These are phyloP conservation scores for Penicillium freii DNA, from an alignment of 2,329 filamentous ascomycete species.

Conservation along the genomic window DNA sequence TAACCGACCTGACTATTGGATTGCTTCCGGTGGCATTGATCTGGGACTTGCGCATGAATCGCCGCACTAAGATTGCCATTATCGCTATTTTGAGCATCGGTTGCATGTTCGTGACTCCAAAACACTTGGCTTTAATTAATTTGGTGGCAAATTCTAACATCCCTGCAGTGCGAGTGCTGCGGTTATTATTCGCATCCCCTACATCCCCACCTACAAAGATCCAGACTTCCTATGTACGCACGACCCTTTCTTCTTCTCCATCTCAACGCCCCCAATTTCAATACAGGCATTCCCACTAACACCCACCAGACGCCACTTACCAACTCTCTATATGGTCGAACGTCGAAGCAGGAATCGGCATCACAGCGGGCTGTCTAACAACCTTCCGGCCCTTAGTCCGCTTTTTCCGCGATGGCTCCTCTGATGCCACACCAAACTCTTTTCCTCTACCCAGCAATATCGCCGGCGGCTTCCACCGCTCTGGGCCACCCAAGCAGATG, in stretches of 20 bases:
- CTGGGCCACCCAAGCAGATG: constrained; percentile 6
- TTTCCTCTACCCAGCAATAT: constrained; percentile 20
- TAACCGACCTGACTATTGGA: constrained; percentile 53
- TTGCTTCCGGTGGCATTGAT: constrained; percentile 55
- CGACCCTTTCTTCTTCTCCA: not conserved
- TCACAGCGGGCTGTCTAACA: constrained; percentile 37
- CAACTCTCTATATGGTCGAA: constrained; percentile 44
- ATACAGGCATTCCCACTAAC: constrained; percentile 18
- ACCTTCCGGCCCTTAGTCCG: constrained; percentile 48
- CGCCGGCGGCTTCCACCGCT: constrained; percentile 11
- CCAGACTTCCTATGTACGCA: constrained; percentile 27
- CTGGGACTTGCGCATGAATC: constrained; percentile 55
- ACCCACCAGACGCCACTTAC: constrained; percentile 39
- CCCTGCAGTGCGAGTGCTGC: constrained; percentile 26
- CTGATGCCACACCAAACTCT: constrained; percentile 16
- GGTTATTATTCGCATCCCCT: constrained; percentile 28
- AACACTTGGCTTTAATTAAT: not conserved
- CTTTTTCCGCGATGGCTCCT: constrained; percentile 27
- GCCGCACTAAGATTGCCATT: constrained; percentile 51
- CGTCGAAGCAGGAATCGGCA: constrained; percentile 36
- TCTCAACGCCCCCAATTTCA: not conserved
- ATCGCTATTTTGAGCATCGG: constrained; percentile 55
- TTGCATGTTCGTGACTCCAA: constrained; percentile 41
- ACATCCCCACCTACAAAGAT: constrained; percentile 19
- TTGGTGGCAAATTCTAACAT: constrained; percentile 17